These are phyloP conservation scores for Albatrellus sp. DNA, from an alignment of 1,284 basidiomycete species.

Conservation along the genomic window DNA sequence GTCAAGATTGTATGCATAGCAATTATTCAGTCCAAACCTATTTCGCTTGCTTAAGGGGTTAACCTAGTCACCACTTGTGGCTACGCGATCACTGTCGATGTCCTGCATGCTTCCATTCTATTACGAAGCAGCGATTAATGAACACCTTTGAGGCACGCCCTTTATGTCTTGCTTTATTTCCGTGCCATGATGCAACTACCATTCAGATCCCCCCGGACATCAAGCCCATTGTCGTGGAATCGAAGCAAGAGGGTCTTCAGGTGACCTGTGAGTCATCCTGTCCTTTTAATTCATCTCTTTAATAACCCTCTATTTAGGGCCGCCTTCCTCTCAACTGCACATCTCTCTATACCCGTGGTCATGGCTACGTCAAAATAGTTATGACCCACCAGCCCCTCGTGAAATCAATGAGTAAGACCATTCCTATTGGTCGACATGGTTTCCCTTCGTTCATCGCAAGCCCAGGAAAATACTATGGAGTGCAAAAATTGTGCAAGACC, in stretches of 20 bases:
- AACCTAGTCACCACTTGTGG: conserved; percentile 55
- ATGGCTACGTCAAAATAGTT: conserved; percentile 68
- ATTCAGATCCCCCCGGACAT: conserved; percentile 66
- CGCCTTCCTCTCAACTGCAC: conserved; percentile 50
- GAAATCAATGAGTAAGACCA: conserved; percentile 28
- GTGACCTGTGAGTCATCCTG: conserved; percentile 43
- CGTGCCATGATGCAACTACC: not conserved
- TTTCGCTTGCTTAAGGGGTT: not conserved
- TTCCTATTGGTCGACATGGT: not conserved
- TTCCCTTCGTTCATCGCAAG: not conserved
- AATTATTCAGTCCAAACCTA: not conserved
- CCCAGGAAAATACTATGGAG: conserved; percentile 74
- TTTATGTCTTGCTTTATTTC: not conserved
- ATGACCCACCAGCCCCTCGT: conserved; percentile 44
- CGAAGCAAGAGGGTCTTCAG: conserved; percentile 54
- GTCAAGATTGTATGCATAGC: conserved; percentile 53
- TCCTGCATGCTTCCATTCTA: conserved; percentile 73
- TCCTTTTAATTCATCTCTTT: not conserved
- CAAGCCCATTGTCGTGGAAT: conserved; percentile 46
- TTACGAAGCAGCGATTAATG: conserved; percentile 84
- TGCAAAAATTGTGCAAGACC: conserved; percentile 59
- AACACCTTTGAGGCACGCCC: conserved; percentile 65
- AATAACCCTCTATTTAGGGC: conserved; percentile 4
- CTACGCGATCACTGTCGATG: conserved; percentile 86
- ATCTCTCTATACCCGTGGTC: conserved; percentile 78